Evolutionary conservation across 192 early-diverging fungal species (phyloP).

Genomic region (Geosiphon pyriformis): DNA sequence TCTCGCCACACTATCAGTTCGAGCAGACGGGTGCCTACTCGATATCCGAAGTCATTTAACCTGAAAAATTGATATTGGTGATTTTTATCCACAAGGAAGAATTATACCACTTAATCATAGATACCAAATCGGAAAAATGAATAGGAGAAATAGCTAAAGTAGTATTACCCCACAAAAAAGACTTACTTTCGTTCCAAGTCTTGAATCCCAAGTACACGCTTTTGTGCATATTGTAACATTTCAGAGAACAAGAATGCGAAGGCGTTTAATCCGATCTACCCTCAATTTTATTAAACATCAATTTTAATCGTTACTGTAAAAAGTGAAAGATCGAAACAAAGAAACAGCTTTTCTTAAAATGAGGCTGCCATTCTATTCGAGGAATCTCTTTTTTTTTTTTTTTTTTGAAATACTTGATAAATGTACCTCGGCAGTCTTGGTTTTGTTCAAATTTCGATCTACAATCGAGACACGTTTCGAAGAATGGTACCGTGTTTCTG

Average conservation of each 20-base stretch:
- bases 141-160: too few species aligned
- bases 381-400: not conserved
- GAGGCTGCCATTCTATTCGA: not conserved
- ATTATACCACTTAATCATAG: too few species aligned
- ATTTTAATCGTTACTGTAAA: not conserved
- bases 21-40: constrained; percentile 81
- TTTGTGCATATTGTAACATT: constrained; percentile 96
- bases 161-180: too few species aligned
- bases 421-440: constrained; percentile 63
- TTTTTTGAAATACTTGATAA: not conserved
- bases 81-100: too few species aligned
- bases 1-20: constrained; percentile 92
- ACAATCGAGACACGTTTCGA: constrained; percentile 46
- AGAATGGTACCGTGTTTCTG: constrained; percentile 10
- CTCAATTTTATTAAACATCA: not conserved
- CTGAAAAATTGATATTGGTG: constrained; percentile 32
- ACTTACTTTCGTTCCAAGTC: constrained; percentile 90
- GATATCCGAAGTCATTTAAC: constrained; percentile 88
- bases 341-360: not conserved
- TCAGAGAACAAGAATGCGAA: constrained; percentile 92
- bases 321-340: not conserved
- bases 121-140: too few species aligned
- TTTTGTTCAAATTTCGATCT: constrained; percentile 73
- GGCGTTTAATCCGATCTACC: constrained; percentile 68
- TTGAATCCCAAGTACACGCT: constrained; percentile 88